These are phyloP conservation scores for Phaeosphaeriaceae sp. DNA, from an alignment of 2,329 filamentous ascomycete species.

Conservation along the genomic window DNA sequence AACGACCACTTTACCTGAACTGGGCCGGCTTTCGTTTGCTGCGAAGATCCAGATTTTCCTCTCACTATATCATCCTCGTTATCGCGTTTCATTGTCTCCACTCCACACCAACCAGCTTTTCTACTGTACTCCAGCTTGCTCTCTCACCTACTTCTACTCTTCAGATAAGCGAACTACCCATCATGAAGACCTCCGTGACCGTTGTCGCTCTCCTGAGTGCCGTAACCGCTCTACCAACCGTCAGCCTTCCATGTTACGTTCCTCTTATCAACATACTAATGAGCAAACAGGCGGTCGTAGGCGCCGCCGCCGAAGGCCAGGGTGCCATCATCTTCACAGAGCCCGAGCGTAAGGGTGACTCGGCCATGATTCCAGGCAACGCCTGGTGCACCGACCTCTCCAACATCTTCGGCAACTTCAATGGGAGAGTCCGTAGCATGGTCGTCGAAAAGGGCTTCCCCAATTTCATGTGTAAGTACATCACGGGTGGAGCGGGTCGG, in stretches of 20 bases:
- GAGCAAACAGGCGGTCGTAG: background rate
- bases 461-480: conserved; percentile 26
- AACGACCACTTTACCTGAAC: too few species aligned
- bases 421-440: conserved; percentile 21
- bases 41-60: background rate
- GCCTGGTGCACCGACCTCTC: conserved; percentile 21
- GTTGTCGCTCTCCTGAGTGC: too few species aligned
- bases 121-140: background rate
- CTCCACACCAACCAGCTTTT: background rate
- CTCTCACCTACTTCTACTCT: background rate
- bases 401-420: conserved; percentile 27
- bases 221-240: conserved; percentile 10
- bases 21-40: background rate
- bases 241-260: background rate
- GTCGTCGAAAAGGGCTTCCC: conserved; percentile 17
- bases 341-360: conserved; percentile 8
- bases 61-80: background rate
- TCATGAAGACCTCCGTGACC: conserved; percentile 19
- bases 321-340: conserved; percentile 21
- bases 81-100: background rate
- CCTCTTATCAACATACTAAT: background rate
- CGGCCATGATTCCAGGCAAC: conserved; percentile 15
- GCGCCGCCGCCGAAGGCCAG: conserved; percentile 5
- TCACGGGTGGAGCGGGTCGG: background rate
- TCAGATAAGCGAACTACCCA: background rate